Conservation (phyloP, 306 rosid species). For the Lathyrus oleraceus region DNA sequence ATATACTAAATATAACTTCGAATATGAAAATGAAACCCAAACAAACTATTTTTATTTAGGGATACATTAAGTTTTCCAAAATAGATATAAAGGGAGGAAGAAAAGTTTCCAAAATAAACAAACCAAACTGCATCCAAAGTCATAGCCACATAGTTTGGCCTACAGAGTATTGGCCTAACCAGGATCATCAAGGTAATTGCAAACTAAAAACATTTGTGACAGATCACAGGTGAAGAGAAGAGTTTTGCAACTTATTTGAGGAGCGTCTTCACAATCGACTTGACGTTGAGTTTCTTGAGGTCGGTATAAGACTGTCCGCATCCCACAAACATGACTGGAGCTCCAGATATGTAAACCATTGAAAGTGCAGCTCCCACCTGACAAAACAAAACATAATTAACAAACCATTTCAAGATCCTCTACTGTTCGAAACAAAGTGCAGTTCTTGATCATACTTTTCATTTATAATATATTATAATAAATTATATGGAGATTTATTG, state of each 20-base stretch:
- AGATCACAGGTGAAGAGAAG: conserved; percentile 28
- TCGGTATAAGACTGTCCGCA: conserved; percentile 98
- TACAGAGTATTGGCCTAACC: conserved; percentile 26
- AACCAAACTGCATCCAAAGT: conserved; percentile 34
- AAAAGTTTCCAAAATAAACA: conserved; percentile 22
- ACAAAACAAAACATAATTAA: conserved; percentile 18
- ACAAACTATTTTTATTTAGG: no score
- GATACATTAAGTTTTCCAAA: background rate
- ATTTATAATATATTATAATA: background rate
- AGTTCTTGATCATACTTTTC: background rate
- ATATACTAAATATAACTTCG: no score
- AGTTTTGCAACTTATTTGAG: conserved; percentile 52
- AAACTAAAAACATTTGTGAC: conserved; percentile 37
- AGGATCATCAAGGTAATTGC: conserved; percentile 32
- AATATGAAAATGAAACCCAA: no score
- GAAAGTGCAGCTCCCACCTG: conserved; percentile 99
- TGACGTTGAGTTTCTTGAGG: conserved; percentile 93
- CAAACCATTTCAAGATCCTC: conserved; percentile 2
- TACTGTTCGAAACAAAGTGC: background rate
- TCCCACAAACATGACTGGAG: conserved; percentile 98
- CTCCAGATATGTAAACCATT: conserved; percentile 96
- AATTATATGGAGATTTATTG: background rate
- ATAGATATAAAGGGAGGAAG: conserved; percentile 2
- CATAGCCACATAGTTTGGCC: conserved; percentile 36
- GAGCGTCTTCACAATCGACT: conserved; percentile 90